Percentiles rank a stretch among this genome's conserved stretches.
Evolutionary conservation across 345 rosid species (phyloP).

Genomic region (Carallia pectinifolia): DNA sequence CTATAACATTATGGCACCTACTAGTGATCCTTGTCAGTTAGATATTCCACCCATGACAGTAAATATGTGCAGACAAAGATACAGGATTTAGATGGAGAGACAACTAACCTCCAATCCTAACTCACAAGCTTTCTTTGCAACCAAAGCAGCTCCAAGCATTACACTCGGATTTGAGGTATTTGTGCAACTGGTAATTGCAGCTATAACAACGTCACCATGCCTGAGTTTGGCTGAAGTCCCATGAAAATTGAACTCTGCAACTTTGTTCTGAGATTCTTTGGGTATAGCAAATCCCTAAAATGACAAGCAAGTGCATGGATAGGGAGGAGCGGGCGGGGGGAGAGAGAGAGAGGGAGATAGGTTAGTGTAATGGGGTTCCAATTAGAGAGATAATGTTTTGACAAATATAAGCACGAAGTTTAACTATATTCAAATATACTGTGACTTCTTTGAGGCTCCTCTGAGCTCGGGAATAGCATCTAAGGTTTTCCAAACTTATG

Average conservation of each 20-base stretch:
- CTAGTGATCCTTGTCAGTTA: not conserved
- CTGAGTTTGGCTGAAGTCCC: conserved; percentile 67
- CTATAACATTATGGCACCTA: not conserved
- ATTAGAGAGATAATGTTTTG: too few species aligned
- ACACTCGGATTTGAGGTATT: conserved; percentile 97
- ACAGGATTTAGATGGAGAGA: conserved; percentile 18
- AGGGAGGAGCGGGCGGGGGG: too few species aligned
- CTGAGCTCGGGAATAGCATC: not conserved
- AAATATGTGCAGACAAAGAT: not conserved
- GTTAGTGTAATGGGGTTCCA: not conserved
- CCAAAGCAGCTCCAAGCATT: conserved; percentile 96
- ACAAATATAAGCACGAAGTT: too few species aligned
- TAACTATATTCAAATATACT: too few species aligned
- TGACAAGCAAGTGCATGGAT: not conserved
- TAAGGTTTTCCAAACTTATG: too few species aligned
- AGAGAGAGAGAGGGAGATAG: not conserved
- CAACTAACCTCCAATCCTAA: conserved; percentile 70
- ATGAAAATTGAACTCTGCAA: conserved; percentile 59
- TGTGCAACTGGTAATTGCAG: conserved; percentile 97
- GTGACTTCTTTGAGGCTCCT: too few species aligned
- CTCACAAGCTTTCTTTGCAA: conserved; percentile 90
- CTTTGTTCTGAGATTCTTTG: conserved; percentile 73
- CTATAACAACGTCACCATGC: conserved; percentile 91
- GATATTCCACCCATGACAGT: not conserved
- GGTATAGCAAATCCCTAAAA: conserved; percentile 78